Conservation (phyloP, 2,329 filamentous ascomycete species). For the Rutstroemia sp. region DNA sequence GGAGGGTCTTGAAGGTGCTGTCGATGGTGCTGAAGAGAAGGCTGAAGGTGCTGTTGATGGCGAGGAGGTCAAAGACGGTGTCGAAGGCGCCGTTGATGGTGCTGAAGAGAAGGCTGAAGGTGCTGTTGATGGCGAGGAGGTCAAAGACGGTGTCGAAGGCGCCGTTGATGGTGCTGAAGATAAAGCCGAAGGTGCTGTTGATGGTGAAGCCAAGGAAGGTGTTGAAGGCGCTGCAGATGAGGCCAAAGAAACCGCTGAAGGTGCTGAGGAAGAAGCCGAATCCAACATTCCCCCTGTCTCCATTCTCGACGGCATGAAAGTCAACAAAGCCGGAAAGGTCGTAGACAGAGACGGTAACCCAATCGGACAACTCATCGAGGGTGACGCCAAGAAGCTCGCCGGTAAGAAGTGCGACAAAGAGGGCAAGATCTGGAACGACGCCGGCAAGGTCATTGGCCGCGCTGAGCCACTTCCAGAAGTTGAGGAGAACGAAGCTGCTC, state of each 20-base stretch:
- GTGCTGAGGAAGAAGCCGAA: slow-evolving; percentile 44
- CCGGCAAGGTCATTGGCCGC: slow-evolving; percentile 59
- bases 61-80: not conserved
- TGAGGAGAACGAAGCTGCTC: slow-evolving; percentile 41
- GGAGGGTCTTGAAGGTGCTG: slow-evolving; percentile 9
- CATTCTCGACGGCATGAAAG: slow-evolving; percentile 43
- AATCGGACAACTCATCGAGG: slow-evolving; percentile 56
- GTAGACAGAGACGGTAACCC: slow-evolving; percentile 36
- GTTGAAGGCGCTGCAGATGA: slow-evolving; percentile 21
- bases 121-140: not conserved
- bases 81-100: slow-evolving; percentile 25
- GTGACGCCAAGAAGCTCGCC: slow-evolving; percentile 55
- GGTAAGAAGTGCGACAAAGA: slow-evolving; percentile 59
- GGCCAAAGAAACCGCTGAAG: slow-evolving; percentile 27
- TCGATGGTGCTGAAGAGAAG: slow-evolving; percentile 30
- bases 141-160: not conserved
- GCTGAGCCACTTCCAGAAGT: slow-evolving; percentile 55
- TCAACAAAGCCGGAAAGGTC: slow-evolving; percentile 51
- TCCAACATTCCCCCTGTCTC: slow-evolving; percentile 29
- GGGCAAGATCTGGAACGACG: slow-evolving; percentile 65
- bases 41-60: not conserved
- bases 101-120: slow-evolving; percentile 26
- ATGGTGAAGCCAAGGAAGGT: not conserved
- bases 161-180: slow-evolving; percentile 29
- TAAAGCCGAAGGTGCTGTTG: slow-evolving; percentile 13